Conservation (phyloP, 805 yeast genomes). For the Kodamaea fukazawae region DNA sequence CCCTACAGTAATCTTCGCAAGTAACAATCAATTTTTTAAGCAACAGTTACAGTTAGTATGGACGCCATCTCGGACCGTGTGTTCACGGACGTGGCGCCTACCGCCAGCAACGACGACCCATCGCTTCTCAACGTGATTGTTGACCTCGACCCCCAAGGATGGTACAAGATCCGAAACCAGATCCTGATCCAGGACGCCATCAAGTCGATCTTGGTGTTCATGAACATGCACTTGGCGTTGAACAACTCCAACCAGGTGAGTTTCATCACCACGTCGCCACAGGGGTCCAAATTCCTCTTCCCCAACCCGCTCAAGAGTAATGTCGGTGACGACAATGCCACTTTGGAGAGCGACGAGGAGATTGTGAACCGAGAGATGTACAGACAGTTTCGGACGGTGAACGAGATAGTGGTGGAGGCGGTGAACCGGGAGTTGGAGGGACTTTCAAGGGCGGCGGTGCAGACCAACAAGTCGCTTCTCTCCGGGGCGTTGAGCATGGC, state of each 20-base stretch:
- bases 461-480: constrained; percentile 29
- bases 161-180: constrained; percentile 50
- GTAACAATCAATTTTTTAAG: too few relatives aligned
- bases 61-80: constrained; percentile 66
- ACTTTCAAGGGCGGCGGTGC: constrained; percentile 1
- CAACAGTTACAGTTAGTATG: too few relatives aligned
- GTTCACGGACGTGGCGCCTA: constrained; percentile 38
- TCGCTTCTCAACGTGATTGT: constrained; percentile 74
- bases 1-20: too few relatives aligned
- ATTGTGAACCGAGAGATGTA: constrained; percentile 65
- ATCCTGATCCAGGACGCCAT: constrained; percentile 57
- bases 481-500: constrained; percentile 84
- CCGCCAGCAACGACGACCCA: constrained; percentile 47
- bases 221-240: constrained; percentile 85
- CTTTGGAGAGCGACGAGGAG: constrained; percentile 11
- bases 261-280: constrained; percentile 70
- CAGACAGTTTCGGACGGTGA: constrained; percentile 77
- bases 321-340: constrained; percentile 12
- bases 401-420: constrained; percentile 65
- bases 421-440: constrained; percentile 45
- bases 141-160: constrained; percentile 72
- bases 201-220: constrained; percentile 65
- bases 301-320: constrained; percentile 44
- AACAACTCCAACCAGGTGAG: constrained; percentile 84
- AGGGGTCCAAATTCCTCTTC: constrained; percentile 66